A percentile compares a stretch with the other conserved stretches of the same genome.
phyloP scores from a whole-genome alignment of 169 alveolate genomes.

The Neospora caninum region DNA sequence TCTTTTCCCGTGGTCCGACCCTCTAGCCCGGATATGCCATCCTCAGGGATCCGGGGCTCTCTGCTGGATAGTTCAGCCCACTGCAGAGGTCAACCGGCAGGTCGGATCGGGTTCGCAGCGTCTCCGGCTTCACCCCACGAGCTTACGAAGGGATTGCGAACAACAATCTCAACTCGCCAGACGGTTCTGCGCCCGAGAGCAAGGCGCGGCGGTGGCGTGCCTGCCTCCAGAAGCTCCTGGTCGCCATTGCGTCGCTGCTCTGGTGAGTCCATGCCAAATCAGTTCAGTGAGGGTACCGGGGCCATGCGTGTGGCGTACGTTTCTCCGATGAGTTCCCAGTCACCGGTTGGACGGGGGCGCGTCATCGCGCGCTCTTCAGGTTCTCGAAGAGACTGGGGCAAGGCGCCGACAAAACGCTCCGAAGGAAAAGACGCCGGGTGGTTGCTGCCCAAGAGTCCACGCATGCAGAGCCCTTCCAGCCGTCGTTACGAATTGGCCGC shows the following conservation, averaged over 20 bases:
- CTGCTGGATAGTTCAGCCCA: too few species aligned
- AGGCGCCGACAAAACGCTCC: background rate
- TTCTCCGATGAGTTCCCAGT: background rate
- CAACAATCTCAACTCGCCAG: too few species aligned
- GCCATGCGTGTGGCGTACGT: background rate
- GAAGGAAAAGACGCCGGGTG: background rate
- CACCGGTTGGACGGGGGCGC: background rate
- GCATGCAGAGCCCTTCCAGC: background rate
- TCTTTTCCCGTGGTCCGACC: too few species aligned
- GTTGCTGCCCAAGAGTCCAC: background rate
- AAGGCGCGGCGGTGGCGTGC: too few species aligned
- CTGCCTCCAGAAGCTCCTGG: too few species aligned
- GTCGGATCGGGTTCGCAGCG: too few species aligned
- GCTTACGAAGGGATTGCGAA: too few species aligned
- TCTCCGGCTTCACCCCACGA: too few species aligned
- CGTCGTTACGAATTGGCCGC: background rate
- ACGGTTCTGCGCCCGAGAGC: too few species aligned
- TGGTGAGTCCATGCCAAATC: background rate
- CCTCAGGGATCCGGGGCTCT: too few species aligned
- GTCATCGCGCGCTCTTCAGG: background rate
- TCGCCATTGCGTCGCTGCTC: background rate
- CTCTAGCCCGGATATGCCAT: too few species aligned
- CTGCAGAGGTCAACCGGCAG: too few species aligned
- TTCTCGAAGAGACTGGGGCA: background rate
- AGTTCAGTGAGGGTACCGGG: background rate